Percentiles rank a stretch among this genome's conserved stretches.
phyloP scores from a whole-genome alignment of 169 alveolate genomes.

The Babesia sp. region DNA sequence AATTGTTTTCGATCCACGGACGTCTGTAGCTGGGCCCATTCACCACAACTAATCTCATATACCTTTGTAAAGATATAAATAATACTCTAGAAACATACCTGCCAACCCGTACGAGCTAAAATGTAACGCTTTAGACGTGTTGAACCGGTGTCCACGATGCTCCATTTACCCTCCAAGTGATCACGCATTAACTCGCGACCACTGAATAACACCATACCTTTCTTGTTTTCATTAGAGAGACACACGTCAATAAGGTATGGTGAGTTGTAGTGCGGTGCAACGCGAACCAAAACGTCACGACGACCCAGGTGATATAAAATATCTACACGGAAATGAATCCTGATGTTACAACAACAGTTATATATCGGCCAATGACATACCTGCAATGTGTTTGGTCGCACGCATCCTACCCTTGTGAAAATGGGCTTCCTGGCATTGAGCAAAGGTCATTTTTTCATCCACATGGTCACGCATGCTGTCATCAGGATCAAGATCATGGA shows the following conservation, averaged over 20 bases:
- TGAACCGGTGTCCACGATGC: slow-evolving; percentile 58
- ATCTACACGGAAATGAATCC: slow-evolving; percentile 4
- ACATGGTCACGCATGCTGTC: slow-evolving; percentile 61
- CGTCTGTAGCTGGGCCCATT: slow-evolving; percentile 50
- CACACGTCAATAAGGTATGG: slow-evolving; percentile 66
- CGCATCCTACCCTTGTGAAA: slow-evolving; percentile 64
- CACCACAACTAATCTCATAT: slow-evolving; percentile 55
- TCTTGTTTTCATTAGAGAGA: slow-evolving; percentile 56
- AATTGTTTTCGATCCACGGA: slow-evolving; percentile 45
- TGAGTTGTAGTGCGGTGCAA: slow-evolving; percentile 63
- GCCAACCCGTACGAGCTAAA: slow-evolving; percentile 42
- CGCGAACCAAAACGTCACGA: slow-evolving; percentile 54
- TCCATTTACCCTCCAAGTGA: slow-evolving; percentile 59
- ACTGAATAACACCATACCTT: slow-evolving; percentile 61
- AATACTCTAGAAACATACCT: not conserved
- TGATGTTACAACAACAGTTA: not conserved
- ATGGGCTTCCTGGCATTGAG: slow-evolving; percentile 61
- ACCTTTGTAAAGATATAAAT: slow-evolving; percentile 13
- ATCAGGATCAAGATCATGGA: slow-evolving; percentile 28
- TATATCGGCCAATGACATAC: not conserved
- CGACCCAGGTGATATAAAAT: slow-evolving; percentile 45
- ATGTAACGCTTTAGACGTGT: slow-evolving; percentile 50
- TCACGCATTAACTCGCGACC: slow-evolving; percentile 66
- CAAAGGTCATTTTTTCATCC: slow-evolving; percentile 33
- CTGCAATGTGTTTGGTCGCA: slow-evolving; percentile 58